A percentile compares a stretch with the other conserved stretches of the same genome.
phyloP scores from a whole-genome alignment of 2,329 filamentous ascomycete genomes.

The Endothia cerciana region DNA sequence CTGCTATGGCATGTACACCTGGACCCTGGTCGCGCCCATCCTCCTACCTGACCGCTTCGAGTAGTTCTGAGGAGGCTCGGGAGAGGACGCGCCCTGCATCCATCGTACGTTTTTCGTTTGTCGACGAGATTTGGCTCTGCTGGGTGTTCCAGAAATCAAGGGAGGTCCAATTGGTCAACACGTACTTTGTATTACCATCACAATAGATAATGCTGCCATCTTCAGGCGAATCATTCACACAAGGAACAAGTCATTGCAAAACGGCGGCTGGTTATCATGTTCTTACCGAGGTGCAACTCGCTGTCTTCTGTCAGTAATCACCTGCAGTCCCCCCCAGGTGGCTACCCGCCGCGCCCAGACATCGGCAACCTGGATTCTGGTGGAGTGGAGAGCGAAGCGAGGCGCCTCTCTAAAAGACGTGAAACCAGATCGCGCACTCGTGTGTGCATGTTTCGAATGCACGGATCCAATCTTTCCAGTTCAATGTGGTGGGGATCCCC shows the following conservation, averaged over 20 bases:
- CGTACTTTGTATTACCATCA: conserved; percentile 21
- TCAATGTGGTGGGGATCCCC: background rate
- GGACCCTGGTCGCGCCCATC: conserved; percentile 88
- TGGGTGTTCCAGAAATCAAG: conserved; percentile 3
- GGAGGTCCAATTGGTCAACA: background rate
- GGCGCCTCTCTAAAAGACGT: conserved; percentile 13
- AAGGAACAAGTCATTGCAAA: conserved; percentile 15
- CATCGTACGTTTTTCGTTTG: conserved; percentile 41
- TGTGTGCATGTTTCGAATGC: background rate
- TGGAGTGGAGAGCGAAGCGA: conserved; percentile 19
- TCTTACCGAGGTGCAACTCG: conserved; percentile 17
- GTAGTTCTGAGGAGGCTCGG: conserved; percentile 15
- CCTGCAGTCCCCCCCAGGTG: conserved; percentile 14
- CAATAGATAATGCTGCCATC: conserved; percentile 1
- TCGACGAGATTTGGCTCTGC: conserved; percentile 12
- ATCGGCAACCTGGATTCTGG: background rate
- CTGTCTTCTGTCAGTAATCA: conserved; percentile 8
- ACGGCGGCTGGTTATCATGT: conserved; percentile 11
- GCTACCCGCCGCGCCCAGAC: conserved; percentile 9
- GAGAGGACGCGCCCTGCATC: conserved; percentile 35
- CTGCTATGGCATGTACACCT: conserved; percentile 91
- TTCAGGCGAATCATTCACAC: background rate
- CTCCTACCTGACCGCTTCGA: conserved; percentile 81
- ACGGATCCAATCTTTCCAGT: background rate
- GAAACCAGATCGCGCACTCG: conserved; percentile 24